Evolutionary conservation across 331 rosid genomes (phyloP).

Genomic region (Saraca asoca): DNA sequence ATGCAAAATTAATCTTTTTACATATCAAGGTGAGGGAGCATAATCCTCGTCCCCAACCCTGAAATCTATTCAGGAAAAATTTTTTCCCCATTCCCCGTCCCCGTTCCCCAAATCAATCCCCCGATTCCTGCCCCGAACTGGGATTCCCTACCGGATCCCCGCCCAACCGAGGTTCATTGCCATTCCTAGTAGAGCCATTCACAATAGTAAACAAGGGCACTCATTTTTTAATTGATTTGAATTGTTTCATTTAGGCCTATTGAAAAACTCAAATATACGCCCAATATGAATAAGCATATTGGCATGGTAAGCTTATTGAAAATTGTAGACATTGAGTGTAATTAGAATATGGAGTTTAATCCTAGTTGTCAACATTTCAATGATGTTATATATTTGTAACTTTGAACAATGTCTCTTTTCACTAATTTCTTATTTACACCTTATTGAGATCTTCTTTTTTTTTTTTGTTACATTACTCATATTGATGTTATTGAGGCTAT

Average conservation of each 20-base stretch:
- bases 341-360: constrained; percentile 27
- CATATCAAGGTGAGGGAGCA: too few species aligned
- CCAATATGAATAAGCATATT: constrained; percentile 93
- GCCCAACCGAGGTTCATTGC: too few species aligned
- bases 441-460: too few species aligned
- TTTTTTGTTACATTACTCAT: constrained; percentile 44
- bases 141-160: too few species aligned
- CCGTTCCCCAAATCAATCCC: too few species aligned
- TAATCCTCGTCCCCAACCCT: too few species aligned
- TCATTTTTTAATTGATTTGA: constrained; percentile 26
- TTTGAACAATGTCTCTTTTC: too few species aligned
- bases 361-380: constrained; percentile 8
- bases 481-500: constrained; percentile 92
- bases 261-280: constrained; percentile 82
- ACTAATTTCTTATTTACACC: too few species aligned
- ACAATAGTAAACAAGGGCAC: constrained; percentile 6
- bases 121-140: too few species aligned
- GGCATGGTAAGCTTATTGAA: constrained; percentile 75
- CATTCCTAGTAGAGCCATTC: constrained; percentile 71
- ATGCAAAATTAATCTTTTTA: too few species aligned
- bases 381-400: constrained; percentile 2
- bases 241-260: constrained; percentile 71
- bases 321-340: constrained; percentile 13
- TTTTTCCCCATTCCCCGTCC: too few species aligned
- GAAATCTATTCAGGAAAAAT: too few species aligned